These are phyloP conservation scores for Ampelocalamus luodianensis DNA, from an alignment of 176 grass and related monocot genomes.

Conservation along the genomic window DNA sequence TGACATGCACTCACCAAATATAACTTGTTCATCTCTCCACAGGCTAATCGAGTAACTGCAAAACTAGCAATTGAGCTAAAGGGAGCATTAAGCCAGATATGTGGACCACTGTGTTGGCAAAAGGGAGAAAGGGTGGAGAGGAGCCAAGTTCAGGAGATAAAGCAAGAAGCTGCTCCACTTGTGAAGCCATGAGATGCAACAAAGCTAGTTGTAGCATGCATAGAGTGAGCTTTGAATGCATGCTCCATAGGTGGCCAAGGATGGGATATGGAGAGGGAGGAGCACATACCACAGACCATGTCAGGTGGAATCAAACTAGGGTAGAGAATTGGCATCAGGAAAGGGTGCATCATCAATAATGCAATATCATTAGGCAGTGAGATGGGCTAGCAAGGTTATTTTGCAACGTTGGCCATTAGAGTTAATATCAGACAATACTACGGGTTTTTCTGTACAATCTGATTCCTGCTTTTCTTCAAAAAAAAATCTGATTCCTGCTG, in stretches of 20 bases:
- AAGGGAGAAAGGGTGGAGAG: not conserved
- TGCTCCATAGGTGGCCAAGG: not conserved
- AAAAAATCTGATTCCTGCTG: not conserved
- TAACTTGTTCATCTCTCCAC: conserved; percentile 5
- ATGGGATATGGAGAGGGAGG: not conserved
- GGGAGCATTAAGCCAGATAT: not conserved
- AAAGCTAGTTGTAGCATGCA: not conserved
- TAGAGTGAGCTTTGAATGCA: not conserved
- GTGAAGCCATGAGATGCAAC: conserved; percentile 27
- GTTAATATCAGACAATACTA: not conserved
- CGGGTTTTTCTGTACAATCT: not conserved
- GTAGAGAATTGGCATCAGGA: not conserved
- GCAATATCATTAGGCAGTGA: conserved; percentile 4
- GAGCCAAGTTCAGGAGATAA: conserved; percentile 23
- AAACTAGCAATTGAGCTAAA: conserved; percentile 11
- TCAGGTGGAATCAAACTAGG: not conserved
- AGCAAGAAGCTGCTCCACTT: not conserved
- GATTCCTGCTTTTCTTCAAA: too few species aligned
- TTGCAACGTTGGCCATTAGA: not conserved
- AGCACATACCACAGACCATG: conserved; percentile 5
- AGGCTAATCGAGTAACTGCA: not conserved
- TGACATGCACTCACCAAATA: not conserved
- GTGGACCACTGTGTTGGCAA: not conserved
- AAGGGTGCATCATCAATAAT: not conserved
- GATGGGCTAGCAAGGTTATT: conserved; percentile 14